These are phyloP conservation scores for Populus davidiana DNA, from an alignment of 345 rosid species.

Conservation along the genomic window DNA sequence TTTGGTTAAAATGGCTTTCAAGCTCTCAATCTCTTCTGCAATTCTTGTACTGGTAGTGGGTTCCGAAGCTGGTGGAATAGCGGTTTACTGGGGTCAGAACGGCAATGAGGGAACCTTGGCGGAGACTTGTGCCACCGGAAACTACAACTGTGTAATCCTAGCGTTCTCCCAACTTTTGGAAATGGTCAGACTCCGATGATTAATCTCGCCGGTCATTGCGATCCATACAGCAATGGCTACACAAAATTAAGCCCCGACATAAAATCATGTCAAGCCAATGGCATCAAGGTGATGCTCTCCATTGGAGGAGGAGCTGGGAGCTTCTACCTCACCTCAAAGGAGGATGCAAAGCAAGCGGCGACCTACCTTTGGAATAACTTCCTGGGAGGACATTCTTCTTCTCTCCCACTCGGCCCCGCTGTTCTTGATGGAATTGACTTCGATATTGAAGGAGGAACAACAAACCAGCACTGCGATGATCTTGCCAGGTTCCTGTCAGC, in stretches of 20 bases:
- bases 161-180: slow-evolving; percentile 16
- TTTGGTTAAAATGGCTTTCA: too few species aligned
- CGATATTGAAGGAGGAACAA: slow-evolving; percentile 9
- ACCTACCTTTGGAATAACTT: slow-evolving; percentile 13
- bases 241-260: slow-evolving; percentile 14
- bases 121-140: slow-evolving; percentile 12
- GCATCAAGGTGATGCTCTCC: slow-evolving; percentile 10
- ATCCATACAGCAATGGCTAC: slow-evolving; percentile 6
- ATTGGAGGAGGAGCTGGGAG: slow-evolving; percentile 9
- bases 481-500: slow-evolving; percentile 12
- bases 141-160: slow-evolving; percentile 7
- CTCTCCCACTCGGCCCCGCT: slow-evolving; percentile 9
- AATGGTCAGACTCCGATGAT: slow-evolving; percentile 4
- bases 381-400: slow-evolving; percentile 8
- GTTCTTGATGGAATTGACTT: slow-evolving; percentile 10
- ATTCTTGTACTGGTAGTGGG: not conserved
- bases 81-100: slow-evolving; percentile 17
- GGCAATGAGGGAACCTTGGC: slow-evolving; percentile 17
- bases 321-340: not conserved
- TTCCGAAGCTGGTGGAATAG: slow-evolving; percentile 3
- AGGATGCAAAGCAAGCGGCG: slow-evolving; percentile 19
- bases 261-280: slow-evolving; percentile 16
- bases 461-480: slow-evolving; percentile 6
- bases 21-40: too few species aligned
- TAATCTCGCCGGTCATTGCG: slow-evolving; percentile 14